A percentile compares a stretch with the other conserved stretches of the same genome.
These are phyloP conservation scores for Lonicera japonica DNA, from an alignment of 129 eudicot genomes.

Conservation along the genomic window DNA sequence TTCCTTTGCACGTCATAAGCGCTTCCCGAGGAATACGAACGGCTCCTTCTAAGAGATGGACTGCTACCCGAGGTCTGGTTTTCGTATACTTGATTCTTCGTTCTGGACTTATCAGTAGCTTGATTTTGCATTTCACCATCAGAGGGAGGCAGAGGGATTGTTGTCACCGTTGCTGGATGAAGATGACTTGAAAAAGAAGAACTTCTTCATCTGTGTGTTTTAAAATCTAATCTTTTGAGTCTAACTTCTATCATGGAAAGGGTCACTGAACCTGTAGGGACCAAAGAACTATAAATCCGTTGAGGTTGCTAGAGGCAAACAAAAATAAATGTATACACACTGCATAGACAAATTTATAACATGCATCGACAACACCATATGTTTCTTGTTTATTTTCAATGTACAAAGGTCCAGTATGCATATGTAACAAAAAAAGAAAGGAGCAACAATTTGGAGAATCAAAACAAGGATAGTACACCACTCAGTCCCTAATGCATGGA, in stretches of 20 bases:
- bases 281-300: neutral
- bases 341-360: too few species aligned
- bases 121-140: conserved; percentile 27
- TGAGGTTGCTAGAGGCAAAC: neutral
- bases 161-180: conserved; percentile 36
- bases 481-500: neutral
- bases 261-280: conserved; percentile 9
- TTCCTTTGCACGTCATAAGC: conserved; percentile 45
- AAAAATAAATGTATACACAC: neutral
- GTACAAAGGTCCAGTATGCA: neutral
- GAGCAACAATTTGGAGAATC: neutral
- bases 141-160: conserved; percentile 35
- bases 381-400: neutral
- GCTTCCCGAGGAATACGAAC: conserved; percentile 76
- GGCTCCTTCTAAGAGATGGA: conserved; percentile 72
- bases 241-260: conserved; percentile 11
- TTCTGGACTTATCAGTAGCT: conserved; percentile 26
- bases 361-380: too few species aligned
- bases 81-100: conserved; percentile 38
- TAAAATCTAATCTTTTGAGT: conserved; percentile 7
- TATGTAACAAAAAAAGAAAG: neutral
- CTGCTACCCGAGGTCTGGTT: conserved; percentile 24
- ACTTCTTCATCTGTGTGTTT: conserved; percentile 60
- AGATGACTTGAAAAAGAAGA: conserved; percentile 76
- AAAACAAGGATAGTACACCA: neutral